Conservation (phyloP, 192 early-diverging fungal genomes). For the Linnemannia schmuckeri region DNA sequence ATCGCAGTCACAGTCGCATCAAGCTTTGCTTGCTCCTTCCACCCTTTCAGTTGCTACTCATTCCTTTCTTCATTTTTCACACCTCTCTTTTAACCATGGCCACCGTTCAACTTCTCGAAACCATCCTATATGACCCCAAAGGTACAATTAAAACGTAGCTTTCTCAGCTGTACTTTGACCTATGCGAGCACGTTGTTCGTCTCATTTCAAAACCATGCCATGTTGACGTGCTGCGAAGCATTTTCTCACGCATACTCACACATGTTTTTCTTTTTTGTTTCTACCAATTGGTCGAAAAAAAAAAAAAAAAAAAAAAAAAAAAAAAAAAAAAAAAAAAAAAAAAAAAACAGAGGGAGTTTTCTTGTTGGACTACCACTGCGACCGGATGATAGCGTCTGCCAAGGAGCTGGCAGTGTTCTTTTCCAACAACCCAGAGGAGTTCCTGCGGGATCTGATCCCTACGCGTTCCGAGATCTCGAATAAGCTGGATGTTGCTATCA, state of each 20-base stretch:
- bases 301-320: neutral
- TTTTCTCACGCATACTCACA: neutral
- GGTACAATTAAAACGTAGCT: constrained; percentile 5
- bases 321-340: no score
- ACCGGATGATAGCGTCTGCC: constrained; percentile 49
- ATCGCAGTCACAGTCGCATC: no score
- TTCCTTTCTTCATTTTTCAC: neutral
- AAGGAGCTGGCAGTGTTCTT: constrained; percentile 31
- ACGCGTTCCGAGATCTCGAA: constrained; percentile 40
- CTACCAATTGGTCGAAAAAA: neutral
- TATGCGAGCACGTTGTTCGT: no score
- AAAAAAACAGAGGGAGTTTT: constrained; percentile 31
- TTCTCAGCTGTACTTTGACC: no score
- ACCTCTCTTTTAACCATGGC: constrained; percentile 15
- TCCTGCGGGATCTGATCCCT: constrained; percentile 40
- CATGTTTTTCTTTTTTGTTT: neutral
- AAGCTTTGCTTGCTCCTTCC: neutral
- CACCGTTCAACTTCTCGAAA: constrained; percentile 33
- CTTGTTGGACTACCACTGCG: constrained; percentile 43
- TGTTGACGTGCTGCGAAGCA: neutral
- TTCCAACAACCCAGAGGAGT: constrained; percentile 24
- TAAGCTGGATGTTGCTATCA: constrained; percentile 39
- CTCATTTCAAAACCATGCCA: neutral
- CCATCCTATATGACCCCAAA: constrained; percentile 49
- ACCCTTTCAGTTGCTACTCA: neutral